Conservation (phyloP, 345 rosid genomes). For the Dovyalis caffra region DNA sequence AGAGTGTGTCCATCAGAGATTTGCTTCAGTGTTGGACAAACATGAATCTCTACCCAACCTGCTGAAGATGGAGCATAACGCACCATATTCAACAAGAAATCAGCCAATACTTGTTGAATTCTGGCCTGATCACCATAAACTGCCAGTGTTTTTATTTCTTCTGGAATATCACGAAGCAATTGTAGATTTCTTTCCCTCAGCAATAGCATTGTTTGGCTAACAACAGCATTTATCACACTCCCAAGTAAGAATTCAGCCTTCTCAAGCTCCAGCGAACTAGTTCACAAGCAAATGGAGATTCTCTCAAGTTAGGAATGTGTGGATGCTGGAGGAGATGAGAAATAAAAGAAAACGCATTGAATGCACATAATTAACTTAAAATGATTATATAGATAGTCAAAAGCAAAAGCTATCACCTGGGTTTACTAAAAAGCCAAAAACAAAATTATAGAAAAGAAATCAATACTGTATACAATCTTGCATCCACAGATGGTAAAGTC, state of each 20-base stretch:
- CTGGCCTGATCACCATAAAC: slow-evolving; percentile 91
- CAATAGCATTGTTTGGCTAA: slow-evolving; percentile 87
- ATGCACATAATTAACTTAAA: neutral
- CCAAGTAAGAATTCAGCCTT: slow-evolving; percentile 76
- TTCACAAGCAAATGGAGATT: slow-evolving; percentile 20
- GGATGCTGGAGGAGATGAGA: neutral
- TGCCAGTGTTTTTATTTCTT: slow-evolving; percentile 70
- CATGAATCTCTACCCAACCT: slow-evolving; percentile 93
- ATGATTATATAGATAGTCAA: neutral
- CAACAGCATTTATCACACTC: slow-evolving; percentile 84
- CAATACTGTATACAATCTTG: neutral
- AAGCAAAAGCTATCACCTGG: neutral
- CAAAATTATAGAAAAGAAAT: neutral
- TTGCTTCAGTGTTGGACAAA: slow-evolving; percentile 59
- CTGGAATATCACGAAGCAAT: slow-evolving; percentile 93
- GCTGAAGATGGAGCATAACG: slow-evolving; percentile 67
- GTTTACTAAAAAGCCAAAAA: neutral
- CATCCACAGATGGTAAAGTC: neutral
- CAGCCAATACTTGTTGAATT: slow-evolving; percentile 89
- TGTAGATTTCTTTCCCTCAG: slow-evolving; percentile 79
- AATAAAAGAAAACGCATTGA: neutral
- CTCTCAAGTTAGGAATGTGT: slow-evolving; percentile 21
- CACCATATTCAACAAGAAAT: slow-evolving; percentile 81
- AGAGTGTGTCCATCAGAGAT: slow-evolving; percentile 45
- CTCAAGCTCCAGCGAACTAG: slow-evolving; percentile 77